Conservation (phyloP, 2,329 filamentous ascomycete species). For the Huntiella savannae region DNA sequence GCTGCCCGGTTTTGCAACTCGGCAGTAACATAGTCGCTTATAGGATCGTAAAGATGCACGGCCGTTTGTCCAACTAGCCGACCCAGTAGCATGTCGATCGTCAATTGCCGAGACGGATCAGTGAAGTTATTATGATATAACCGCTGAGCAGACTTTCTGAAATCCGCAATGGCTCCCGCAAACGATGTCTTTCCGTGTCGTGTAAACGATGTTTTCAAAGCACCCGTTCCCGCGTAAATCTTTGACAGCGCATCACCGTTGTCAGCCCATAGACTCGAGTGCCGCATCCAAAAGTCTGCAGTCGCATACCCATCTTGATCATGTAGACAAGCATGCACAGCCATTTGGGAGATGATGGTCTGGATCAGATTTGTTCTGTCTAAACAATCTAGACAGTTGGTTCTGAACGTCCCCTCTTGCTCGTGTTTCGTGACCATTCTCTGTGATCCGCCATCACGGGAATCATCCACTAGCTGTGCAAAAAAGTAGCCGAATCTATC, state of each 20-base stretch:
- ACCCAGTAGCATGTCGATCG: slow-evolving; percentile 82
- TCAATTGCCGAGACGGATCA: slow-evolving; percentile 81
- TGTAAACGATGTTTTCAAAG: slow-evolving; percentile 88
- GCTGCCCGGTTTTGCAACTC: slow-evolving; percentile 50
- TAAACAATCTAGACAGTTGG: slow-evolving; percentile 89
- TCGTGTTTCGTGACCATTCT: slow-evolving; percentile 55
- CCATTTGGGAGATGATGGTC: slow-evolving; percentile 87
- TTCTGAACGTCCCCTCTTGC: slow-evolving; percentile 88
- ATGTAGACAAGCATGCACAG: slow-evolving; percentile 62
- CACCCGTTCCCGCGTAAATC: slow-evolving; percentile 92
- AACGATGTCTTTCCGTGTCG: slow-evolving; percentile 89
- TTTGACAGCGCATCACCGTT: slow-evolving; percentile 87
- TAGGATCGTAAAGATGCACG: slow-evolving; percentile 78
- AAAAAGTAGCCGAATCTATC: slow-evolving; percentile 88
- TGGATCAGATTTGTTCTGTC: slow-evolving; percentile 94
- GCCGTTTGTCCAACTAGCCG: slow-evolving; percentile 64
- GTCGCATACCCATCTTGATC: slow-evolving; percentile 51
- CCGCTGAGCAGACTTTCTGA: slow-evolving; percentile 79
- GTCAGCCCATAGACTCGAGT: slow-evolving; percentile 90
- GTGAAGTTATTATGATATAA: slow-evolving; percentile 97
- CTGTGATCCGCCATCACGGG: slow-evolving; percentile 17
- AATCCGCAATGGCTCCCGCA: slow-evolving; percentile 83
- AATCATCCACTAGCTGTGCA: slow-evolving; percentile 49
- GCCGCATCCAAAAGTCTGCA: slow-evolving; percentile 76
- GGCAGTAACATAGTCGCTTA: slow-evolving; percentile 71